A percentile compares a stretch with the other conserved stretches of the same genome.
Evolutionary conservation across 306 rosid genomes (phyloP).

Genomic region (Fragaria ananassa): DNA sequence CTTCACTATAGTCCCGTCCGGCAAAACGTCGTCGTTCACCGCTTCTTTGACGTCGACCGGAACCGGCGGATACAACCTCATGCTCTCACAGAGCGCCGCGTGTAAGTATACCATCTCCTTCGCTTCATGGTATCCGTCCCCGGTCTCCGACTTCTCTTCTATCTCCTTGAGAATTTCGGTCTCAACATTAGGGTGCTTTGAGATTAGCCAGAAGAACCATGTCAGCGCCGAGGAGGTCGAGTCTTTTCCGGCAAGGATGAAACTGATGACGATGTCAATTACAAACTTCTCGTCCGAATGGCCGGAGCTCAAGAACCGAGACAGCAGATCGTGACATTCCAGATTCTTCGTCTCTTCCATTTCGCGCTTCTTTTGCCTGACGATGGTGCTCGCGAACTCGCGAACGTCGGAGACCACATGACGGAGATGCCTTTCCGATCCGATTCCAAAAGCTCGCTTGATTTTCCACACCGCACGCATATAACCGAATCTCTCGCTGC

Average conservation of each 20-base stretch:
- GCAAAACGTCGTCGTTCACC: conserved; percentile 42
- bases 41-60: conserved; percentile 44
- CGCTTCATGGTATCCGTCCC: conserved; percentile 37
- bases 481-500: conserved; percentile 27
- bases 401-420: conserved; percentile 36
- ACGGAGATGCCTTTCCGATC: conserved; percentile 38
- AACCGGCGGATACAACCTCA: conserved; percentile 69
- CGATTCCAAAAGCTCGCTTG: conserved; percentile 31
- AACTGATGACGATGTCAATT: conserved; percentile 54
- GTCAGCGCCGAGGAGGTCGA: conserved; percentile 58
- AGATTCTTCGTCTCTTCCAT: conserved; percentile 23
- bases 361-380: conserved; percentile 43
- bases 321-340: conserved; percentile 43
- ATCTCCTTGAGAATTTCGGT: conserved; percentile 37
- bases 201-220: conserved; percentile 68
- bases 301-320: conserved; percentile 49
- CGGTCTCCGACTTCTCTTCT: background rate
- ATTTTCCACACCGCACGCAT: conserved; percentile 41
- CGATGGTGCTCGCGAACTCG: conserved; percentile 35
- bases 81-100: conserved; percentile 66
- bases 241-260: conserved; percentile 59
- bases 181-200: conserved; percentile 40
- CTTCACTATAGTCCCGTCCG: conserved; percentile 57
- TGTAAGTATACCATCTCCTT: conserved; percentile 62
- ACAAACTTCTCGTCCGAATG: conserved; percentile 50